Percentiles rank a stretch among this genome's conserved stretches.
phyloP scores from a whole-genome alignment of 1,284 basidiomycete genomes.

The Neonothopanus nambi region DNA sequence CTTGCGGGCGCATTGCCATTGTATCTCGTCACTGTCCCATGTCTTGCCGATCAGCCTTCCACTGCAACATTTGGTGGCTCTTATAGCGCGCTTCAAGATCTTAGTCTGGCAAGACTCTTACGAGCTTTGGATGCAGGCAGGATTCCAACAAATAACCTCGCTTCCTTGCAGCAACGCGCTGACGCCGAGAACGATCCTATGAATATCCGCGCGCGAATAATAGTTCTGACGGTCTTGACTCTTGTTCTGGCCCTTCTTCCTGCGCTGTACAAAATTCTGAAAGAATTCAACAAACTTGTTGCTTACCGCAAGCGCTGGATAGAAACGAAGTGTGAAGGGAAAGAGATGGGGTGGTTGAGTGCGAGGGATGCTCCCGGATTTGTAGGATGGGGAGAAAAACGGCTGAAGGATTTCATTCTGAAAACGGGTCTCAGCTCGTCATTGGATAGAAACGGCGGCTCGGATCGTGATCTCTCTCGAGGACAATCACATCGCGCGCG shows the following conservation, averaged over 20 bases:
- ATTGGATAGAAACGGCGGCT: constrained; percentile 37
- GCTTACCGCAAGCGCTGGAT: constrained; percentile 61
- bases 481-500: constrained; percentile 25
- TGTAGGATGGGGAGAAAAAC: constrained; percentile 70
- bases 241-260: constrained; percentile 64
- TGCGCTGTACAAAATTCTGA: constrained; percentile 63
- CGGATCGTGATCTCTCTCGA: constrained; percentile 15
- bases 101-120: constrained; percentile 72
- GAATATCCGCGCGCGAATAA: constrained; percentile 58
- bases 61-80: constrained; percentile 53
- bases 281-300: constrained; percentile 59
- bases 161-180: constrained; percentile 32
- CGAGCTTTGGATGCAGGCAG: constrained; percentile 56
- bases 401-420: constrained; percentile 66
- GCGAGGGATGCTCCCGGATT: constrained; percentile 58
- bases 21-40: constrained; percentile 68
- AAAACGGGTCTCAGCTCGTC: constrained; percentile 63
- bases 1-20: constrained; percentile 69
- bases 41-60: constrained; percentile 54
- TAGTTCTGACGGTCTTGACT: constrained; percentile 64
- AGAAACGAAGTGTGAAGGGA: constrained; percentile 59
- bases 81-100: constrained; percentile 70
- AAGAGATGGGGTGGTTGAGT: constrained; percentile 77
- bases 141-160: constrained; percentile 34
- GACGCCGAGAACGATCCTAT: constrained; percentile 44